Percentiles rank a stretch among this genome's conserved stretches.
phyloP scores from a whole-genome alignment of 2,329 filamentous ascomycete species.

The Penicillium decumbens region DNA sequence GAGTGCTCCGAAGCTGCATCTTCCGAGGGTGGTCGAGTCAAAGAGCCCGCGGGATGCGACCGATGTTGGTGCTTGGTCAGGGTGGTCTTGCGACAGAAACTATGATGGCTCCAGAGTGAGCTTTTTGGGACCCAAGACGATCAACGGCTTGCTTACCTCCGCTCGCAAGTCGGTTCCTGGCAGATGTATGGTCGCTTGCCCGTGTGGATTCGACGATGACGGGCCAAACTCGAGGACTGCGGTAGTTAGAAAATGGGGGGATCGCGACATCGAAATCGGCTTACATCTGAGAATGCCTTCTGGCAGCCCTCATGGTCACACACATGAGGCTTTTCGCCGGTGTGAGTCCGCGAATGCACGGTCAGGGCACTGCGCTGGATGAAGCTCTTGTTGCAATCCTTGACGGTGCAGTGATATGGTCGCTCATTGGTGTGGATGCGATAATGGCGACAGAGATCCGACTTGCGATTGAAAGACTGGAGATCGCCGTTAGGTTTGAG shows the following conservation, averaged over 20 bases:
- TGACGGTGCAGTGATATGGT: constrained; percentile 44
- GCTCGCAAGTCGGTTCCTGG: constrained; percentile 38
- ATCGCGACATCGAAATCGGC: constrained; percentile 5
- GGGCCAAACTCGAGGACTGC: constrained; percentile 40
- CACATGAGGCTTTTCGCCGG: constrained; percentile 44
- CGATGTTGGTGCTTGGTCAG: constrained; percentile 41
- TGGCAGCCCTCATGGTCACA: constrained; percentile 42
- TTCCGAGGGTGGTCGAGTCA: constrained; percentile 35
- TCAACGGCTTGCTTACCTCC: constrained; percentile 27
- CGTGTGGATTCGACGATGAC: constrained; percentile 40
- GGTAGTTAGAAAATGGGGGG: background rate
- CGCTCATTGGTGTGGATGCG: constrained; percentile 48
- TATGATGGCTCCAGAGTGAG: constrained; percentile 10
- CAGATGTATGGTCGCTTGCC: constrained; percentile 41
- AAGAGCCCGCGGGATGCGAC: constrained; percentile 34
- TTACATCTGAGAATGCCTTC: constrained; percentile 45
- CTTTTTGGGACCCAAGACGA: background rate
- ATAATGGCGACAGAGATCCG: constrained; percentile 45
- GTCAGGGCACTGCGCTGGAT: constrained; percentile 47
- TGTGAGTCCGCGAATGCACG: constrained; percentile 44
- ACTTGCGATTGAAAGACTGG: constrained; percentile 49
- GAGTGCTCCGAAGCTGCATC: constrained; percentile 37
- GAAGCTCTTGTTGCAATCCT: constrained; percentile 46
- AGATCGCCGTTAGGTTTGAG: background rate
- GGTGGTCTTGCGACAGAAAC: constrained; percentile 42